Conservation (phyloP, 345 rosid species). For the Schrenkiella parvula region DNA sequence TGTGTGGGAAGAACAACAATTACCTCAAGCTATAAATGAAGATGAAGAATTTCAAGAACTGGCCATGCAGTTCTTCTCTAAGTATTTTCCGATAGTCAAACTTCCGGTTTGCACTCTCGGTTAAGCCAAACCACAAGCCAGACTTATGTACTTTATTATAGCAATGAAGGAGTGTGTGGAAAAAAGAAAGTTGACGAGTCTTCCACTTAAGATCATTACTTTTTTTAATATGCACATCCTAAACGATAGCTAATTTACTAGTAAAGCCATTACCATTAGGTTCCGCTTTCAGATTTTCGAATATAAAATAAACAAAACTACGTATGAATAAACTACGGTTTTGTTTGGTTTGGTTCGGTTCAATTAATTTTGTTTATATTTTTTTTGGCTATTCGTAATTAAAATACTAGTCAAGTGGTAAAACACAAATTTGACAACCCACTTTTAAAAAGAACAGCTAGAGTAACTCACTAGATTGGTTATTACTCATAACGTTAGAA, state of each 20-base stretch:
- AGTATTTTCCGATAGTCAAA: slow-evolving; percentile 15
- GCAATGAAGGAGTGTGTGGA: not conserved
- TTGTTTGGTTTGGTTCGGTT: too few relatives aligned
- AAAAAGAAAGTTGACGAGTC: not conserved
- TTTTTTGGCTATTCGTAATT: too few relatives aligned
- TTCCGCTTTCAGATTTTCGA: too few relatives aligned
- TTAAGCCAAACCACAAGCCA: slow-evolving; percentile 2
- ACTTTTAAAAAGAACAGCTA: too few relatives aligned
- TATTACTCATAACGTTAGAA: too few relatives aligned
- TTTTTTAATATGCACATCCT: not conserved
- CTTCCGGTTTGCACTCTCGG: slow-evolving; percentile 22
- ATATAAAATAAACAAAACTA: too few relatives aligned
- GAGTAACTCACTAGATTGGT: too few relatives aligned
- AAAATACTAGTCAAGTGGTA: too few relatives aligned
- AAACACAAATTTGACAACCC: too few relatives aligned
- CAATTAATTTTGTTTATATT: too few relatives aligned
- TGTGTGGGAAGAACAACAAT: slow-evolving; percentile 16
- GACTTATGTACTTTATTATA: not conserved
- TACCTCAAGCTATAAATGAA: not conserved
- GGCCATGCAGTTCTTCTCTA: slow-evolving; percentile 17
- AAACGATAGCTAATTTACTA: not conserved
- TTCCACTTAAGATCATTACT: not conserved
- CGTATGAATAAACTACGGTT: too few relatives aligned
- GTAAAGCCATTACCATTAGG: too few relatives aligned
- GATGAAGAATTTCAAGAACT: slow-evolving; percentile 20